These are phyloP conservation scores for Quercus lobata DNA, from an alignment of 331 rosid genomes.

Conservation along the genomic window DNA sequence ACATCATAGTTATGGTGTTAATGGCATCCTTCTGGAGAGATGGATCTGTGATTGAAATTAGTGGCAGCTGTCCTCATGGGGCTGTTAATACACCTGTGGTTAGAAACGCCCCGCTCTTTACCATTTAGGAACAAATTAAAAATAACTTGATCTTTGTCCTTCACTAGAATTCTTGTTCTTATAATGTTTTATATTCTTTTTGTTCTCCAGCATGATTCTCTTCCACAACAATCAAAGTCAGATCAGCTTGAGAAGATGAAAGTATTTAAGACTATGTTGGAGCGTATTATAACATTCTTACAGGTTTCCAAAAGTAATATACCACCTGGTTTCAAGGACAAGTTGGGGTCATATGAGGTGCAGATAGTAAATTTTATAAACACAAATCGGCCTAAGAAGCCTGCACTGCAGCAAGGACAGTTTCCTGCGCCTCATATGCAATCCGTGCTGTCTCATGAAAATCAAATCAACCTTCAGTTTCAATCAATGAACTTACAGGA, in stretches of 20 bases:
- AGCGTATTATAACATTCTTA: constrained; percentile 43
- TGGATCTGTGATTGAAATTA: background rate
- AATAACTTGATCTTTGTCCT: background rate
- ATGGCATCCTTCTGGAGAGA: background rate
- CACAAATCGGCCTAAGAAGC: constrained; percentile 54
- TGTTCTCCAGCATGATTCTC: constrained; percentile 55
- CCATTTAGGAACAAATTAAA: too few species aligned
- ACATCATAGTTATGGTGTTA: background rate
- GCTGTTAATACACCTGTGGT: background rate
- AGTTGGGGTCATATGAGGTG: constrained; percentile 56
- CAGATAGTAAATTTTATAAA: constrained; percentile 46
- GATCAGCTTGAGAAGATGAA: constrained; percentile 61
- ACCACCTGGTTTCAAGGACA: constrained; percentile 42
- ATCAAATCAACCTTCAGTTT: constrained; percentile 72
- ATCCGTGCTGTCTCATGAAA: constrained; percentile 60
- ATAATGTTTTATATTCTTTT: constrained; percentile 4
- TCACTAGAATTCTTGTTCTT: constrained; percentile 9
- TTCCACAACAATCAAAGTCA: constrained; percentile 56
- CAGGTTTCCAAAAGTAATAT: constrained; percentile 47
- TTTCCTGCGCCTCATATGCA: constrained; percentile 62
- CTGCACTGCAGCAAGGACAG: constrained; percentile 62
- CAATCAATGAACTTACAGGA: constrained; percentile 60
- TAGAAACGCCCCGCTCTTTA: too few species aligned
- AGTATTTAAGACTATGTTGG: constrained; percentile 47
- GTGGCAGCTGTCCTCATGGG: background rate